Evolutionary conservation across 208 protist genomes (phyloP), one percentile per base, ranked within the genome.

Genomic region (Ichthyophonus hoferi): DNA sequence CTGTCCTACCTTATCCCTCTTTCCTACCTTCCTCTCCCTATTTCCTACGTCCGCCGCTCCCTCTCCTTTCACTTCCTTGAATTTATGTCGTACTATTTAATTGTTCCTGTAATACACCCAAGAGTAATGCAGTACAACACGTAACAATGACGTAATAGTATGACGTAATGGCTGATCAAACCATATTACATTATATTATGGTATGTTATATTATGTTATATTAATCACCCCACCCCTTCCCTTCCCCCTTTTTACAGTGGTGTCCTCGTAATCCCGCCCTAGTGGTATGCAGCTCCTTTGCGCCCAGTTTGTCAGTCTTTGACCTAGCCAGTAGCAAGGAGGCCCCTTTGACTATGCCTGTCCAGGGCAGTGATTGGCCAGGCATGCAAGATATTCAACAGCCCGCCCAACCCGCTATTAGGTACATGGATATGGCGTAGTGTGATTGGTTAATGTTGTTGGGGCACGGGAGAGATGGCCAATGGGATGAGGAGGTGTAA

Each of bases 1-100:
- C 0, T 91, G 98, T n/a, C 89, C 98, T 43, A 93, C 96, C 12
- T 96, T 96, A 0, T 94, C 93, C 31, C 97, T 96, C 79, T 97
- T 97, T 86, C 7, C n/a, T n/a, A n/a, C n/a, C n/a, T n/a, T n/a
- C n/a, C n/a, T n/a, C n/a, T n/a, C n/a, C n/a, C n/a, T n/a, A n/a
- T n/a, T n/a, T n/a, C n/a, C n/a, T n/a, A n/a, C n/a, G n/a, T 89
- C 35, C 42, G n/a, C 78, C 88, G 3, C 43, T 91, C 12, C 83
- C n/a, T 79, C 50, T 14, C 2, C 38, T 24, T 90, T 17, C 85
- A 24, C 7, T 3, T 84, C n/a, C 2, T 90, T 2, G 42, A 58
- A 40, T 43, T 90, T 89, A 33, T 91, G 40, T 35, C 58, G 40
- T 40, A 84, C 83, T 34, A 86, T 91, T 58, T n/a, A n/a, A n/a